These are phyloP conservation scores for Wickerhamiella cacticola DNA, from an alignment of 805 yeast genomes.

Conservation along the genomic window DNA sequence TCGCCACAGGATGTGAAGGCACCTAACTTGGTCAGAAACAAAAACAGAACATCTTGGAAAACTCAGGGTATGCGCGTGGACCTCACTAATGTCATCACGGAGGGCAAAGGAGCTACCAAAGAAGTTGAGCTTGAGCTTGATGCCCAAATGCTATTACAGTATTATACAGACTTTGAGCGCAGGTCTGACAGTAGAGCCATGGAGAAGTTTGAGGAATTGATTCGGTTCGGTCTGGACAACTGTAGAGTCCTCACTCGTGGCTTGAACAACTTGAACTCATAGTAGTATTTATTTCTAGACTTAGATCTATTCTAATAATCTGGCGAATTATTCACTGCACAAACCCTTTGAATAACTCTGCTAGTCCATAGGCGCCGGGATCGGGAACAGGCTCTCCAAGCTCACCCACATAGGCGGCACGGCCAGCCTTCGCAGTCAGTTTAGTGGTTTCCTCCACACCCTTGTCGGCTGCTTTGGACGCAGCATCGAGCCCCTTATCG, in stretches of 20 bases:
- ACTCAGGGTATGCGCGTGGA: slow-evolving; percentile 40
- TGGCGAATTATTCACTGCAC: not conserved
- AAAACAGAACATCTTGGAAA: slow-evolving; percentile 60
- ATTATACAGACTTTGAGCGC: slow-evolving; percentile 31
- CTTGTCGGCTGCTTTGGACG: slow-evolving; percentile 54
- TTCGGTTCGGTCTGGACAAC: slow-evolving; percentile 48
- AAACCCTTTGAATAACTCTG: slow-evolving; percentile 41
- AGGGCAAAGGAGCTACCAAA: slow-evolving; percentile 17
- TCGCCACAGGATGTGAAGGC: slow-evolving; percentile 21
- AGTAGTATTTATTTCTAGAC: not conserved
- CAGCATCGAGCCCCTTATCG: slow-evolving; percentile 38
- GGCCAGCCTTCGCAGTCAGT: slow-evolving; percentile 76
- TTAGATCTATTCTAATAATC: not conserved
- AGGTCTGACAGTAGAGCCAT: slow-evolving; percentile 32
- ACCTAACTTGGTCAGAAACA: slow-evolving; percentile 49
- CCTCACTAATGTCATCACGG: slow-evolving; percentile 26
- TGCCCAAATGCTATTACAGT: slow-evolving; percentile 32
- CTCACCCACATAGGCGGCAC: slow-evolving; percentile 80
- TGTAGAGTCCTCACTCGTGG: slow-evolving; percentile 35
- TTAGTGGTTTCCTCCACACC: slow-evolving; percentile 70
- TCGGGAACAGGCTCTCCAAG: slow-evolving; percentile 57
- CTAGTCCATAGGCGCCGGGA: slow-evolving; percentile 89
- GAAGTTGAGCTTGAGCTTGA: slow-evolving; percentile 47
- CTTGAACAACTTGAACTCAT: not conserved
- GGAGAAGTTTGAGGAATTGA: slow-evolving; percentile 46